A percentile compares a stretch with the other conserved stretches of the same genome.
Conservation (phyloP, 768 basidiomycete genomes). For the Melanogaster broomeanus region DNA sequence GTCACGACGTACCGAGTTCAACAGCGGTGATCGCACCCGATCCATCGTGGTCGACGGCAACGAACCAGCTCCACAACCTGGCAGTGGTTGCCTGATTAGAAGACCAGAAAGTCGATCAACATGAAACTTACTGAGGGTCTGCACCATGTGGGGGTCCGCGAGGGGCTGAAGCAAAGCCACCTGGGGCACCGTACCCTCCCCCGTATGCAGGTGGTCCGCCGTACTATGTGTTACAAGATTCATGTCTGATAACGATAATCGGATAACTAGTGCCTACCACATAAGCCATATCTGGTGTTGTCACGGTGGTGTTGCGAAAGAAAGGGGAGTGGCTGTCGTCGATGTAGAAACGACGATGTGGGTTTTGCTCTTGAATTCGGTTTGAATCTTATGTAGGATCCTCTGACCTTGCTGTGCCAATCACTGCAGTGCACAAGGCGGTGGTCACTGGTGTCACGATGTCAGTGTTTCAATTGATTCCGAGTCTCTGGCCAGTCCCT, state of each 20-base stretch:
- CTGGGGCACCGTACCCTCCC: conserved; percentile 9
- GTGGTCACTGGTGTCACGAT: too few species aligned
- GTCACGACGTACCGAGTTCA: conserved; percentile 65
- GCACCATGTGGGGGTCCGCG: conserved; percentile 48
- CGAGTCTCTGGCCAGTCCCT: too few species aligned
- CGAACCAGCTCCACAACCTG: conserved; percentile 78
- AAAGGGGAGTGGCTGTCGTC: conserved; percentile 12
- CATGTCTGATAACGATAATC: conserved; percentile 1
- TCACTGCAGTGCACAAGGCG: background rate
- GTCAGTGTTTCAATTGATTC: too few species aligned
- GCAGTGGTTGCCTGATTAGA: background rate
- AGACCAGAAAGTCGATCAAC: background rate
- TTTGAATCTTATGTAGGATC: background rate
- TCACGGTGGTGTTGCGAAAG: background rate
- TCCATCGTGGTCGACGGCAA: conserved; percentile 65
- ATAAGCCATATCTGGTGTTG: conserved; percentile 20
- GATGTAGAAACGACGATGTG: background rate
- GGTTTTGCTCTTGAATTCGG: too few species aligned
- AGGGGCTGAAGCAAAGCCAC: conserved; percentile 14
- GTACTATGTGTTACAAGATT: conserved; percentile 13
- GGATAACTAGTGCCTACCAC: conserved; percentile 13
- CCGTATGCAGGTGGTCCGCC: conserved; percentile 18
- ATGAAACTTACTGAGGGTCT: conserved; percentile 66
- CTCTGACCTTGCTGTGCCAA: background rate
- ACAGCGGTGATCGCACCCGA: conserved; percentile 64